These are phyloP conservation scores for Tricholoma flavovirens DNA, from an alignment of 768 basidiomycete species.

Conservation along the genomic window DNA sequence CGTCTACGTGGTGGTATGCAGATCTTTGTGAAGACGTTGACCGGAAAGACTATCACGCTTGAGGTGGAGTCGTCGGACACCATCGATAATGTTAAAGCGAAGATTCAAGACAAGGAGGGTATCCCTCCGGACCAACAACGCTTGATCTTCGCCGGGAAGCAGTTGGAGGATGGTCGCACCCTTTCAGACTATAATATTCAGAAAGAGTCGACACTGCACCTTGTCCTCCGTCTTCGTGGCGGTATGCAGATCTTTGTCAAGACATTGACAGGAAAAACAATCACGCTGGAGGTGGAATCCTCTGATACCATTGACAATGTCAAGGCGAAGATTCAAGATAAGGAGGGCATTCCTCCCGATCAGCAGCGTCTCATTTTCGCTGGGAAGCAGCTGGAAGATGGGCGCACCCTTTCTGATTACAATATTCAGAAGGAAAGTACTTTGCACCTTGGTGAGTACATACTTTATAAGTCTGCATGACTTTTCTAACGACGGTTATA, in stretches of 20 bases:
- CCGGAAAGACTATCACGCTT: slow-evolving; percentile 89
- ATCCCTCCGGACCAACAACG: slow-evolving; percentile 87
- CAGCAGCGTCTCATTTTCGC: slow-evolving; percentile 91
- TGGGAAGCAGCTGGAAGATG: slow-evolving; percentile 92
- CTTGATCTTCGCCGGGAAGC: slow-evolving; percentile 89
- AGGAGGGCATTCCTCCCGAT: slow-evolving; percentile 79
- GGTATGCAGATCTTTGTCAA: slow-evolving; percentile 93
- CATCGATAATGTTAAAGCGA: slow-evolving; percentile 84
- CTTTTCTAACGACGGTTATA: slow-evolving; percentile 11
- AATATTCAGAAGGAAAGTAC: slow-evolving; percentile 76
- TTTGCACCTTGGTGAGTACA: slow-evolving; percentile 42
- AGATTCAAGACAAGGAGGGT: slow-evolving; percentile 91
- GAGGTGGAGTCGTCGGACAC: slow-evolving; percentile 86
- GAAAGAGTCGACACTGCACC: slow-evolving; percentile 80
- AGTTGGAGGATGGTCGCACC: slow-evolving; percentile 87
- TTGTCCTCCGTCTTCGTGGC: slow-evolving; percentile 81
- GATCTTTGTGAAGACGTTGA: slow-evolving; percentile 77
- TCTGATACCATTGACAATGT: slow-evolving; percentile 93
- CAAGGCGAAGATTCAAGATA: slow-evolving; percentile 77
- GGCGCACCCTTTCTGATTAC: slow-evolving; percentile 81
- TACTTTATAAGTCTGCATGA: not conserved
- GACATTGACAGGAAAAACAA: slow-evolving; percentile 86
- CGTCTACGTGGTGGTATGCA: slow-evolving; percentile 92
- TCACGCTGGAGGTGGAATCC: slow-evolving; percentile 89
- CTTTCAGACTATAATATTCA: slow-evolving; percentile 89